Percentiles rank a stretch among this genome's conserved stretches.
Conservation (phyloP, 2,329 filamentous ascomycete genomes). For the Penicillium sp. region DNA sequence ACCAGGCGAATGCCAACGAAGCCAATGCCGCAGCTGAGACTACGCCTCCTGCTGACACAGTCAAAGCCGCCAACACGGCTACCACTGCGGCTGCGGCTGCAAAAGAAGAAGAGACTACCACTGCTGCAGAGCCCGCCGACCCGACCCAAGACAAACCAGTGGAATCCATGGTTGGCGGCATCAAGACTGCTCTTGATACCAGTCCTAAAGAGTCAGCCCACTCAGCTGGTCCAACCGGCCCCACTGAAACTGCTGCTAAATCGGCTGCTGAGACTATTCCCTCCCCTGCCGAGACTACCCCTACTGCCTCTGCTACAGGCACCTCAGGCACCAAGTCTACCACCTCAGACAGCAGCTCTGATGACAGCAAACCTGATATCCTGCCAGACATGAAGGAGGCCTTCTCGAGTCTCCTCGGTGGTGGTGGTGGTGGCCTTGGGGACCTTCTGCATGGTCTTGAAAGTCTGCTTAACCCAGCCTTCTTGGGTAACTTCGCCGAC, state of each 20-base stretch:
- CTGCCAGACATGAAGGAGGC: conserved; percentile 4
- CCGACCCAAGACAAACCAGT: conserved; percentile 2
- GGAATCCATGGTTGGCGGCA: conserved; percentile 5
- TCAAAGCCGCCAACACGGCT: background rate
- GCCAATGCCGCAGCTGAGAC: conserved; percentile 1
- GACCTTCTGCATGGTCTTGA: conserved; percentile 8
- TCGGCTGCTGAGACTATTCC: conserved; percentile 1
- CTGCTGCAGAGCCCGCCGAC: background rate
- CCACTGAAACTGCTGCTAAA: background rate
- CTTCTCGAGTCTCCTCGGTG: conserved; percentile 2
- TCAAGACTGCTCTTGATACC: background rate
- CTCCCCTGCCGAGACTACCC: background rate
- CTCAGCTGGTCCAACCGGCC: background rate
- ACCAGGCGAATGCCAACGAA: conserved; percentile 8
- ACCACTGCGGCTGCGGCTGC: conserved; percentile 1
- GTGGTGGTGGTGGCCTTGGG: conserved; percentile 1
- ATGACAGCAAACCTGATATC: background rate
- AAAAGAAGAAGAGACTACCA: conserved; percentile 1
- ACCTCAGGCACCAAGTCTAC: conserved; percentile 10
- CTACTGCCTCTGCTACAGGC: conserved; percentile 1
- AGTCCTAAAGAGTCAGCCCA: background rate
- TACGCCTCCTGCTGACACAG: background rate
- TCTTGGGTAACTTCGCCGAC: conserved; percentile 18
- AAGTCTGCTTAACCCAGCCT: conserved; percentile 18
- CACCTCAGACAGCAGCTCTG: background rate